A percentile compares a stretch with the other conserved stretches of the same genome.
phyloP scores from a whole-genome alignment of 1,139 yeast species.

The Sugiyamaella novakii region DNA sequence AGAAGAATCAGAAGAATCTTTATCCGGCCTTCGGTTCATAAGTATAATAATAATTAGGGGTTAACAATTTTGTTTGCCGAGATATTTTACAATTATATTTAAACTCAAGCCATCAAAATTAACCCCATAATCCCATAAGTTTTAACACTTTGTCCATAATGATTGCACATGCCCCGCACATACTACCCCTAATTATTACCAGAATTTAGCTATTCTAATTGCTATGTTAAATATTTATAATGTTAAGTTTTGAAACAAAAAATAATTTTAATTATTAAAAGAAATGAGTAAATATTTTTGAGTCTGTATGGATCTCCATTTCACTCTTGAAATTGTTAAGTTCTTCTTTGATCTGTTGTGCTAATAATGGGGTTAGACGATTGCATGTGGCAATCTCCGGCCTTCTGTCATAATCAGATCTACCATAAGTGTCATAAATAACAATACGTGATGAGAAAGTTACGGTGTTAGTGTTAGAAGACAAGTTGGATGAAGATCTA shows the following conservation, averaged over 20 bases:
- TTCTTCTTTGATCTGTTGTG: conserved; percentile 86
- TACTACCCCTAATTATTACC: no score
- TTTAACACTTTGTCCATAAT: no score
- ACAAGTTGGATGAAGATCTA: conserved; percentile 11
- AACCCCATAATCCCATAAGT: no score
- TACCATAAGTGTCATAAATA: conserved; percentile 82
- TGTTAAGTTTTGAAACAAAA: not conserved
- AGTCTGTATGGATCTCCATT: conserved; percentile 80
- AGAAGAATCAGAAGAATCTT: no score
- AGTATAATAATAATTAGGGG: no score
- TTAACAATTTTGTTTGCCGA: no score
- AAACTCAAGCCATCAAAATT: no score
- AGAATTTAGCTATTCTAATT: not conserved
- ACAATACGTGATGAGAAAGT: conserved; percentile 81
- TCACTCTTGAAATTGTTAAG: conserved; percentile 66
- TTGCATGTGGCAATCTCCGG: conserved; percentile 95
- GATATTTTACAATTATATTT: no score
- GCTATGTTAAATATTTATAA: not conserved
- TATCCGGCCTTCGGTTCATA: conserved; percentile 3
- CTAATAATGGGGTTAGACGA: conserved; percentile 83
- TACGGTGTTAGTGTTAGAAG: conserved; percentile 45
- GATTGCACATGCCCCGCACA: no score
- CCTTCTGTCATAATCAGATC: conserved; percentile 86
- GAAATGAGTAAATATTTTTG: conserved; percentile 82
- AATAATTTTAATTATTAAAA: conserved; percentile 45